Percentiles rank a stretch among this genome's conserved stretches.
Conservation (phyloP, 1,284 basidiomycete species). For the Marasmius oreades region DNA sequence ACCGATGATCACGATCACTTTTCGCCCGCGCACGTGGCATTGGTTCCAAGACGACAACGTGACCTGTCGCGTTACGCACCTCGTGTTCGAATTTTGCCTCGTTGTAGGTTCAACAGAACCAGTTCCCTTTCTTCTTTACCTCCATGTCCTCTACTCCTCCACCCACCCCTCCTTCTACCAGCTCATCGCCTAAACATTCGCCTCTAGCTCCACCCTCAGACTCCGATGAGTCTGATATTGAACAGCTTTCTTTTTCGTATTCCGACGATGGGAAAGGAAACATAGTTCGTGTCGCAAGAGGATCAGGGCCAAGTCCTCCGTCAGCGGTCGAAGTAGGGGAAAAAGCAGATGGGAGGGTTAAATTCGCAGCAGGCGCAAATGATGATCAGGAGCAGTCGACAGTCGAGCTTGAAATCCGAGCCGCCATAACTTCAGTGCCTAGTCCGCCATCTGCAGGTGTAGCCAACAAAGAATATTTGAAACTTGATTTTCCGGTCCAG, state of each 20-base stretch:
- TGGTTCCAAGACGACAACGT: background rate
- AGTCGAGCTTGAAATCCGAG: slow-evolving; percentile 31
- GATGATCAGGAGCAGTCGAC: background rate
- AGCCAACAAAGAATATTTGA: slow-evolving; percentile 1
- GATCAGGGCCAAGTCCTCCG: slow-evolving; percentile 10
- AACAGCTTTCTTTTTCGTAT: slow-evolving; percentile 72
- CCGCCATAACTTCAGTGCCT: slow-evolving; percentile 31
- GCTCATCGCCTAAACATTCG: background rate
- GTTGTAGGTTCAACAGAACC: background rate
- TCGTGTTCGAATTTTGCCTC: background rate
- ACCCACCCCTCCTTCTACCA: background rate
- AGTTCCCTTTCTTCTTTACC: slow-evolving; percentile 5
- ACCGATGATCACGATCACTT: no score
- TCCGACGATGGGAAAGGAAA: slow-evolving; percentile 58
- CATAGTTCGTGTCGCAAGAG: slow-evolving; percentile 49
- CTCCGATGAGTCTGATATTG: slow-evolving; percentile 57
- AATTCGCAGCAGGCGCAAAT: background rate
- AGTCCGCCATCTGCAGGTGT: slow-evolving; percentile 4
- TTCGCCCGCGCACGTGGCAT: no score
- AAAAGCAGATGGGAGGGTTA: slow-evolving; percentile 15
- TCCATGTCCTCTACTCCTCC: slow-evolving; percentile 3
- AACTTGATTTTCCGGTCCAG: background rate
- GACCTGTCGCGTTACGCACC: background rate
- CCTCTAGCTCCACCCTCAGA: slow-evolving; percentile 41
- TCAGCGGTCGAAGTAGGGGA: slow-evolving; percentile 1